Evolutionary conservation across 2,329 filamentous ascomycete genomes (phyloP), one percentile per base, ranked within the genome.

Genomic region (Nemania sp.): DNA sequence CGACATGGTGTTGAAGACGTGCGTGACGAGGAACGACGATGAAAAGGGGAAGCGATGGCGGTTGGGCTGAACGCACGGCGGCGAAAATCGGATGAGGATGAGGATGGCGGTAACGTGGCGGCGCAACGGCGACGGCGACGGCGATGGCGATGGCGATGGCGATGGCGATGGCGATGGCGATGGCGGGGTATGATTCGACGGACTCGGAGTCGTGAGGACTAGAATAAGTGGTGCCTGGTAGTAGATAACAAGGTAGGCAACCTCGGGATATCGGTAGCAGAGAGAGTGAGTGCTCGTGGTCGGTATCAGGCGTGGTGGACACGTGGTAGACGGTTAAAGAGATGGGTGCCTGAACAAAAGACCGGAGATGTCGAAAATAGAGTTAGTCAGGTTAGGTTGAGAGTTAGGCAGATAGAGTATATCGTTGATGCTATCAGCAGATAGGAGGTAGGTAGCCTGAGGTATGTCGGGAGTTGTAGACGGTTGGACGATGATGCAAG

Each of bases 1-100:
- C 65, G 81, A 88, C 86, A 88, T 88, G 66, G 71, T 81, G 72
- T 65, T 60, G 17, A 13, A 37, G n/a, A 39, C 34, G 53, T 37
- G 21, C 51, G 59, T 21, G 47, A 43, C 40, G 42, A 18, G 51
- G 45, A 45, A 34, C 12, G 32, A 43, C 39, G 15, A 17, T 32
- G 45, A 10, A 34, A 5, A 48, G 17, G 21, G 35, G 11, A 12
- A 11, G 35, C 35, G 35, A 29, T 7, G 34, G 34, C 21, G 47
- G 37, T 17, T 29, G 46, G 25, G 50, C 17, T 13, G 12, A 40
- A 45, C 37, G 58, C 53, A 21, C 17, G 12, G 15, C 34, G 47
- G 54, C 51, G 57, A 47, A 63, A 45, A 17, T 21, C 12, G 48
- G 34, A 35, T 9, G 40, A 10, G n/a, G 43, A 45, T 50, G 21